phyloP scores from a whole-genome alignment of 768 basidiomycete genomes.

The Kwoniella europaea region DNA sequence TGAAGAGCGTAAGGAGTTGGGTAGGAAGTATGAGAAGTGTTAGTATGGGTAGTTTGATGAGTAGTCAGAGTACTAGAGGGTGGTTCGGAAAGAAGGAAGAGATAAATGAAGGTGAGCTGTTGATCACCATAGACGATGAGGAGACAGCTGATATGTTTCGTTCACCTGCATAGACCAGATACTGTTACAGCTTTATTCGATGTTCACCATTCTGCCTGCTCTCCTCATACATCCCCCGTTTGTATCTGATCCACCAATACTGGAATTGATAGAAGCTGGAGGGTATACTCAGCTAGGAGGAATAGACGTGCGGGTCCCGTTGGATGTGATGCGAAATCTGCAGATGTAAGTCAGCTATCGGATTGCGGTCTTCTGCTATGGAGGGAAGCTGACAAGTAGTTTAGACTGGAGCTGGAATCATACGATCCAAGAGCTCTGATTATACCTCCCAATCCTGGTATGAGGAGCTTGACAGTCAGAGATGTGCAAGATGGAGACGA shows the following conservation, averaged over 20 bases:
- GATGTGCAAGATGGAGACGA: constrained; percentile 57
- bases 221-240: constrained; percentile 53
- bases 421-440: constrained; percentile 54
- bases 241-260: constrained; percentile 49
- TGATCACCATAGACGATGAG: too few relatives aligned
- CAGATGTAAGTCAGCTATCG: constrained; percentile 41
- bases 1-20: constrained; percentile 55
- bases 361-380: too few relatives aligned
- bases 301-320: constrained; percentile 53
- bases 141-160: not conserved
- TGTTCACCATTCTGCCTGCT: constrained; percentile 55
- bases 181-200: constrained; percentile 50
- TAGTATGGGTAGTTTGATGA: constrained; percentile 42
- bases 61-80: constrained; percentile 25
- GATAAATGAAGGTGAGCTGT: constrained; percentile 48
- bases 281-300: constrained; percentile 55
- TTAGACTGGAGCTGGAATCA: constrained; percentile 54
- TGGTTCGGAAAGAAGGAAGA: constrained; percentile 52
- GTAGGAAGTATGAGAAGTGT: constrained; percentile 57
- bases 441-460: constrained; percentile 43
- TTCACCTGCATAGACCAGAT: constrained; percentile 39
- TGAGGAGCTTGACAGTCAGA: constrained; percentile 52
- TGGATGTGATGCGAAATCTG: constrained; percentile 54
- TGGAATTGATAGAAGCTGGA: constrained; percentile 53
- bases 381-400: not conserved